Percentiles rank a stretch among this genome's conserved stretches.
Conservation (phyloP, 2,329 filamentous ascomycete species). For the Xylaria sp. region DNA sequence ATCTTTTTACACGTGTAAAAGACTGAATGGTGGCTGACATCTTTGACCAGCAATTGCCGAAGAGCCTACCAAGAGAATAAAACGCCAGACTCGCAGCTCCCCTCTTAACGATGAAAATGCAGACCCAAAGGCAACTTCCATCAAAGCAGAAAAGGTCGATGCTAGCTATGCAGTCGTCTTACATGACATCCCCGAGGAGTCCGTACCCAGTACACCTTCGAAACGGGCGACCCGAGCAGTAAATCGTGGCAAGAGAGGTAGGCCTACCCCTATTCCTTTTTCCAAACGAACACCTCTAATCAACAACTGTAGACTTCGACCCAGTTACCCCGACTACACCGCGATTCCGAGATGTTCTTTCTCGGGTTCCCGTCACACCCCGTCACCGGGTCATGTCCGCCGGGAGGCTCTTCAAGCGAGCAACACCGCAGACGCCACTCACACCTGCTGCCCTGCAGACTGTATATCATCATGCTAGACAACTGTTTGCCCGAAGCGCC, state of each 20-base stretch:
- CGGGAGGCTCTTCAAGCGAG: conserved; percentile 68
- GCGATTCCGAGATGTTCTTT: conserved; percentile 72
- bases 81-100: conserved; percentile 39
- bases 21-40: conserved; percentile 21
- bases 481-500: conserved; percentile 77
- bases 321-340: conserved; percentile 68
- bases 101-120: conserved; percentile 62
- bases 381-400: conserved; percentile 75
- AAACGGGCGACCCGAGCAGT: conserved; percentile 12
- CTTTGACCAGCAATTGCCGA: conserved; percentile 25
- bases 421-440: conserved; percentile 69
- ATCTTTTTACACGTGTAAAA: background rate
- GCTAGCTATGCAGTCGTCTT: conserved; percentile 28
- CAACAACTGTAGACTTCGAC: conserved; percentile 33
- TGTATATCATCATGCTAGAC: conserved; percentile 80
- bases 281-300: background rate
- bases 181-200: conserved; percentile 35
- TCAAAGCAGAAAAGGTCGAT: conserved; percentile 33
- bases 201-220: conserved; percentile 22
- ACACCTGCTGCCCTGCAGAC: conserved; percentile 66
- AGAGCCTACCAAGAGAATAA: conserved; percentile 42
- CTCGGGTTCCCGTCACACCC: conserved; percentile 69
- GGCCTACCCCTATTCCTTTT: background rate
- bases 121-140: conserved; percentile 46
- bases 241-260: conserved; percentile 21